Evolutionary conservation across 2,329 filamentous ascomycete genomes (phyloP), one percentile per base, ranked within the genome.

Genomic region (Calycina herbarum): DNA sequence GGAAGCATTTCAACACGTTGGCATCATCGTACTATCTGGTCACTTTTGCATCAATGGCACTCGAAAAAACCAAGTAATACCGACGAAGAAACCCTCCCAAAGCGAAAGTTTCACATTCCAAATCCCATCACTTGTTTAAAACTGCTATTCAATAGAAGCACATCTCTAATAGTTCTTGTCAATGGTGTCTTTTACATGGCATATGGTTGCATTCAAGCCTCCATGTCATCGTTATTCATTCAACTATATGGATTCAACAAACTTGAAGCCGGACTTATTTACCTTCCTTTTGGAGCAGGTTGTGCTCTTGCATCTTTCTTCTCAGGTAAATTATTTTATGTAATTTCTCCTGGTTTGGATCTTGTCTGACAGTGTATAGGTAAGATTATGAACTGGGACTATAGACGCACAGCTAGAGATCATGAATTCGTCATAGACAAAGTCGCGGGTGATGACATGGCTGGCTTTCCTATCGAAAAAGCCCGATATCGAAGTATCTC

Each of bases 121-220:
- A 80, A 80, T 48, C 78, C 79, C 0, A 57, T 81, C 5, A 72
- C 74, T 5, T 76, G 77, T 3, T 66, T 82, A 7, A 67, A 66
- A 10, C 73, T 82, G 5, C 69, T 79, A 6, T 69, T 75, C 31
- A 73, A 79, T 45, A 75, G 77, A 48, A 78, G 79, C 61, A 77
- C 76, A 0, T 71, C 69, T 1, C 65, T 78, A 4, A 70, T 80
- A 51, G 70, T 81, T 0, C 66, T 80, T 24, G 73, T 76, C n/a
- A 78, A 76, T 15, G 77, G 74, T 0, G 66, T 81, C 6, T 71
- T 83, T 35, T 85, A 83, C 68, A 80, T 80, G 3, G 78, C 77
- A 3, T 83, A 81, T 74, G 82, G 83, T 71, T 78, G 78, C 48
- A 75, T 83, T 13, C 79, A 79, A 42, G 78, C 80, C 1, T 76